These are phyloP conservation scores for Aspergillus sp. DNA, from an alignment of 2,329 filamentous ascomycete genomes.

Conservation along the genomic window DNA sequence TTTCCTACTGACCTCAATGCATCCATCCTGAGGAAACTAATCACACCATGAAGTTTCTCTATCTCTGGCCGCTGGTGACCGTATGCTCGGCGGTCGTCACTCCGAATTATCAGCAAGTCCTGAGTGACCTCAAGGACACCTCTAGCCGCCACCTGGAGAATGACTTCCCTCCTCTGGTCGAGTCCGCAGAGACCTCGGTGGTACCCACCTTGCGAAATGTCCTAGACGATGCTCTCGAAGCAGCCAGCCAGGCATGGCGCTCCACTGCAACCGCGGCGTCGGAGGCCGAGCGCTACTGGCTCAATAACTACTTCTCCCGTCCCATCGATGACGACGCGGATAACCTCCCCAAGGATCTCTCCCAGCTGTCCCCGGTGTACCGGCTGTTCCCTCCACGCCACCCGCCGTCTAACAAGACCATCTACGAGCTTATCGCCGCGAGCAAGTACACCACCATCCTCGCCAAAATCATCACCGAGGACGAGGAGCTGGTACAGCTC, in stretches of 20 bases:
- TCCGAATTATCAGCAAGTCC: slow-evolving; percentile 41
- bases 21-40: not conserved
- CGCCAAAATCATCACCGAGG: slow-evolving; percentile 69
- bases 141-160: not conserved
- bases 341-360: slow-evolving; percentile 6
- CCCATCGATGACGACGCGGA: slow-evolving; percentile 8
- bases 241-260: not conserved
- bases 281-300: not conserved
- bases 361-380: slow-evolving; percentile 1
- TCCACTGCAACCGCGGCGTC: not conserved
- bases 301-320: slow-evolving; percentile 5
- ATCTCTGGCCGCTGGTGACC: slow-evolving; percentile 33
- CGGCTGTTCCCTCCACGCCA: slow-evolving; percentile 26
- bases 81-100: slow-evolving; percentile 50
- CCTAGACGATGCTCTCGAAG: slow-evolving; percentile 10
- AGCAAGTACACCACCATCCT: slow-evolving; percentile 77
- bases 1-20: not conserved
- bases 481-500: slow-evolving; percentile 66
- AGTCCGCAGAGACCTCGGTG: not conserved
- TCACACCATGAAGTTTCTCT: slow-evolving; percentile 13
- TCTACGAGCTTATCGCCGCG: slow-evolving; percentile 75
- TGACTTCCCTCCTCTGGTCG: not conserved
- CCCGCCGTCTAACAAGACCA: slow-evolving; percentile 61
- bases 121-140: slow-evolving; percentile 6
- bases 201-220: slow-evolving; percentile 3